Conservation (phyloP, 202 grass and related monocot species). For the Elaeis oleifera region DNA sequence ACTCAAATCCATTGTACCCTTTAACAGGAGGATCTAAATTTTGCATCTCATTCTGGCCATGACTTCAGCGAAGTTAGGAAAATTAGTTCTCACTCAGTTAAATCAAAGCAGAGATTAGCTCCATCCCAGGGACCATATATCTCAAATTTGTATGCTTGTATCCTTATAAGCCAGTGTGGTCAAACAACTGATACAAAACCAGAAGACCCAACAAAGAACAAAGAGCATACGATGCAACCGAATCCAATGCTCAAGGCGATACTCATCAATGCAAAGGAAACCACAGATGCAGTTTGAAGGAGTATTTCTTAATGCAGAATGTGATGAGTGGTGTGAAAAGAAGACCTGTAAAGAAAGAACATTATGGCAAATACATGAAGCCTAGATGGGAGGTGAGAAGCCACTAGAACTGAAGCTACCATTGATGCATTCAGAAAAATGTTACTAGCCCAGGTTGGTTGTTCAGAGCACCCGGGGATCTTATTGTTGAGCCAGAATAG, state of each 20-base stretch:
- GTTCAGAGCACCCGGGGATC: conserved; percentile 65
- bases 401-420: conserved; percentile 77
- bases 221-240: conserved; percentile 67
- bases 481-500: conserved; percentile 77
- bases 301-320: conserved; percentile 87
- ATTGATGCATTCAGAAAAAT: conserved; percentile 80
- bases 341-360: conserved; percentile 74
- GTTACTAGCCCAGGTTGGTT: conserved; percentile 73
- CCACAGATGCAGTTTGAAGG: conserved; percentile 51
- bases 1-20: too few species aligned
- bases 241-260: conserved; percentile 46
- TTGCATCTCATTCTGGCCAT: too few species aligned
- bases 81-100: conserved; percentile 36
- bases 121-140: conserved; percentile 88
- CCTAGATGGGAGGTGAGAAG: conserved; percentile 62
- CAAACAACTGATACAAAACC: conserved; percentile 61
- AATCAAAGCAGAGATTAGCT: conserved; percentile 97
- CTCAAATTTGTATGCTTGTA: conserved; percentile 96
- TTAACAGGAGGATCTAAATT: too few species aligned
- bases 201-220: conserved; percentile 42
- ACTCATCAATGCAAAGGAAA: conserved; percentile 53
- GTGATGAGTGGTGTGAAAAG: conserved; percentile 70
- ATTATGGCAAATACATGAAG: conserved; percentile 85
- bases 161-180: conserved; percentile 78
- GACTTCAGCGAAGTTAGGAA: too few species aligned